phyloP scores from a whole-genome alignment of 164 flowering plant genomes.

The Nymphaea thermarum region DNA sequence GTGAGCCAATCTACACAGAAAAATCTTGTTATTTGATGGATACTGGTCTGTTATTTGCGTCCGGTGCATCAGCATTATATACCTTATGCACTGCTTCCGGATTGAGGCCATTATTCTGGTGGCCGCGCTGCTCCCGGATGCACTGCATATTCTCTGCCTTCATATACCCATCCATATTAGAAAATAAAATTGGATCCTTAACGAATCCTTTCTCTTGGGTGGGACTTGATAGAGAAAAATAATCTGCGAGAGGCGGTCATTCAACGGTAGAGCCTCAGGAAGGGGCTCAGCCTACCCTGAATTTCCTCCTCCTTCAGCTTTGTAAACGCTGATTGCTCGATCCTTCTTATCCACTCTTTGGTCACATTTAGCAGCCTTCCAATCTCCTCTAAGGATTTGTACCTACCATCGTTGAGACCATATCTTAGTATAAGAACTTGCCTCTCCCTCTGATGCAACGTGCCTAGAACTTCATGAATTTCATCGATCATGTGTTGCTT shows the following conservation, averaged over 20 bases:
- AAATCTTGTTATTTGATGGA: no score
- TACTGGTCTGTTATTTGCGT: no score
- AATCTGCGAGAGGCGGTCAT: background rate
- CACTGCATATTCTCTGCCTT: background rate
- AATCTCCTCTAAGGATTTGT: slow-evolving; percentile 21
- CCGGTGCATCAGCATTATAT: no score
- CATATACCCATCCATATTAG: no score
- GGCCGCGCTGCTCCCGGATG: background rate
- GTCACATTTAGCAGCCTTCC: slow-evolving; percentile 27
- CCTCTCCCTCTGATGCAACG: slow-evolving; percentile 48
- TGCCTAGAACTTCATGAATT: slow-evolving; percentile 25
- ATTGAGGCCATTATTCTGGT: background rate
- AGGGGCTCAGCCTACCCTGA: slow-evolving; percentile 25
- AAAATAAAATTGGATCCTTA: background rate
- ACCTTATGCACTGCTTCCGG: no score
- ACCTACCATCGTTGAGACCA: slow-evolving; percentile 24
- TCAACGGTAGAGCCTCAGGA: slow-evolving; percentile 11
- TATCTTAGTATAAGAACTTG: slow-evolving; percentile 46
- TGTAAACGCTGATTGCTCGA: slow-evolving; percentile 47
- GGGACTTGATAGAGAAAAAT: background rate
- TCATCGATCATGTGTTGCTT: slow-evolving; percentile 42
- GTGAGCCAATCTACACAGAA: no score
- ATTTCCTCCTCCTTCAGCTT: slow-evolving; percentile 32
- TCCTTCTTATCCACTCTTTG: slow-evolving; percentile 69
- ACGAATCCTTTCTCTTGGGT: background rate